These are phyloP conservation scores for Russula sp. DNA, from an alignment of 768 basidiomycete species.

Conservation along the genomic window DNA sequence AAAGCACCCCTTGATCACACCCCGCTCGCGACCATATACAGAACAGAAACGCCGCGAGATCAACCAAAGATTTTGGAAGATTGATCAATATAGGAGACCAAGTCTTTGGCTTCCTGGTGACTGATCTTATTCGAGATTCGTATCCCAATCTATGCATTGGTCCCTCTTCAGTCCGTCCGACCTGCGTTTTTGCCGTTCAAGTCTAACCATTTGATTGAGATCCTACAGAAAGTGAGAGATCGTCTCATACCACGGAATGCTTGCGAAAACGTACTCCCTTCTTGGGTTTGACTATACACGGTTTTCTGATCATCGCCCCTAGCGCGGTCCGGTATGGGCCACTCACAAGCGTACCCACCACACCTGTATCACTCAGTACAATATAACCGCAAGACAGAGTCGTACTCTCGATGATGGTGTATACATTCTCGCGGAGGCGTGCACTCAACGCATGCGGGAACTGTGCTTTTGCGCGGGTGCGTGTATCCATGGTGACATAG, in stretches of 20 bases:
- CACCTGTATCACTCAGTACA: conserved; percentile 59
- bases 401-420: conserved; percentile 93
- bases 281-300: too few species aligned
- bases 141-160: conserved; percentile 20
- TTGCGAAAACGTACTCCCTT: conserved; percentile 13
- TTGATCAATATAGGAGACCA: conserved; percentile 22
- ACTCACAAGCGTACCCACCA: conserved; percentile 88
- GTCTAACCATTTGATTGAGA: neutral
- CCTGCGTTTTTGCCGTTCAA: neutral
- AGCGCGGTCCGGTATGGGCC: conserved; percentile 19
- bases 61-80: neutral
- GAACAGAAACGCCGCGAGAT: too few species aligned
- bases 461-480: conserved; percentile 80
- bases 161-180: conserved; percentile 20
- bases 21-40: too few species aligned
- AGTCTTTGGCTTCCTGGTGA: conserved; percentile 18
- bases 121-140: conserved; percentile 18
- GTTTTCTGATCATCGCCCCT: conserved; percentile 1
- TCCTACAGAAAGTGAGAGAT: conserved; percentile 23
- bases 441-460: conserved; percentile 90
- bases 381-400: conserved; percentile 93
- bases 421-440: conserved; percentile 82
- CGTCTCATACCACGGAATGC: conserved; percentile 13
- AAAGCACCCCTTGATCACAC: too few species aligned
- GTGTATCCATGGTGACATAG: conserved; percentile 82